Base-by-base conservation (phyloP, 1,139 yeast genomes). In the Lodderomyces pseudojiufengensis region DNA sequence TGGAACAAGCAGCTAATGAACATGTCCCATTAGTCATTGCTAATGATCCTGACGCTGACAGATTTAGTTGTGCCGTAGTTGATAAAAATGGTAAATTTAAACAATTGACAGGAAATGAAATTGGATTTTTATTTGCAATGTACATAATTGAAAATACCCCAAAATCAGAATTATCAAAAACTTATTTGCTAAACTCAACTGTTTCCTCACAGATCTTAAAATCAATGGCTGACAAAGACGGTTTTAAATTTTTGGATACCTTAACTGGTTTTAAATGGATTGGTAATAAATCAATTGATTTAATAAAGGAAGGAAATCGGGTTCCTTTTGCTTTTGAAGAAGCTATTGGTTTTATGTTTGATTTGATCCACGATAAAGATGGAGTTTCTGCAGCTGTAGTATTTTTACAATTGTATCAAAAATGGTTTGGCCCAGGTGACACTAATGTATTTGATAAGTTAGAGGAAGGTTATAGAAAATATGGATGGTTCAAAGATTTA, bases 221-320 rank as follows among this genome's bases (percentile, higher is more conserved):
- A n/a, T 64, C 79, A 3, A 77, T 90, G 80, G 94, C 96, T 0
- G 55, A 65, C 3, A 54, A 54, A 9, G 70, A 76, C 37, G 83
- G 83, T 0, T 81, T 84, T 54, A 65, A 76, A 32, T 84, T 71
- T 58, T 73, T 66, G 31, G 97, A 92, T 43, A 90, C 97, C 0
- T 66, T 92, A 37, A 92, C 97, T 1, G 97, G 98, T 1, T 92
- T 92, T 65, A 92, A 92, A 60, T 92, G 98, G 98, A 84, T 92
- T 34, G 98, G 97, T 3, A 92, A 92, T 55, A 75, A 79, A 44
- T 95, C 96, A 1, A 77, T 83, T 25, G 85, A 81, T 18, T 64
- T 85, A 39, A 87, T 83, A 45, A 47, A 55, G 0, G 58, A 74
- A 28, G 95, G 95, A 0, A 78, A 55, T 49, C 48, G 38, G 5